Evolutionary conservation across 306 rosid genomes (phyloP).

Genomic region (Pyrus pyrifolia): DNA sequence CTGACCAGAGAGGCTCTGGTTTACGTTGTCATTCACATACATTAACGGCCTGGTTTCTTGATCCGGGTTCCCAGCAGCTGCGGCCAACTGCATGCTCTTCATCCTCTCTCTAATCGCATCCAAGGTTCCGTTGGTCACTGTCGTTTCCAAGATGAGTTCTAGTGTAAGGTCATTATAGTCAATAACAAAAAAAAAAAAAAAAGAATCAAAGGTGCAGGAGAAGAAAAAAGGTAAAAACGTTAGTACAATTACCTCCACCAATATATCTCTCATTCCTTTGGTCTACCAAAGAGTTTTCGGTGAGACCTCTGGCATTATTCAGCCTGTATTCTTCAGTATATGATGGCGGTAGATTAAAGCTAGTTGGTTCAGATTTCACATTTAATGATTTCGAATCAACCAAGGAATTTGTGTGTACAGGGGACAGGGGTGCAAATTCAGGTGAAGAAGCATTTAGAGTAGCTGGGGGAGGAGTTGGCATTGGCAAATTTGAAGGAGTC

Average conservation of each 20-base stretch:
- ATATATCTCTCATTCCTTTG: conserved; percentile 80
- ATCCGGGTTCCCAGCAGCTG: conserved; percentile 62
- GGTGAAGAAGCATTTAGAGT: conserved; percentile 71
- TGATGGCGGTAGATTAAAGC: conserved; percentile 73
- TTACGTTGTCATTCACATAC: conserved; percentile 48
- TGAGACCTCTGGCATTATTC: conserved; percentile 46
- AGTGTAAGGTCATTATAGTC: conserved; percentile 3
- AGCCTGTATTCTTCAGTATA: conserved; percentile 68
- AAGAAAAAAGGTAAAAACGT: background rate
- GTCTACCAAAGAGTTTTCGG: conserved; percentile 55
- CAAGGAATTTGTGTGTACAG: conserved; percentile 73
- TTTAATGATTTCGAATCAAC: conserved; percentile 56
- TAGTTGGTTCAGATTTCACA: conserved; percentile 69
- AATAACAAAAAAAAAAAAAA: background rate
- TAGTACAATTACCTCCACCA: conserved; percentile 68
- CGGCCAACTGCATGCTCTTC: conserved; percentile 94
- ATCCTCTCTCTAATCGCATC: conserved; percentile 94
- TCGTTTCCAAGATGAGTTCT: conserved; percentile 12
- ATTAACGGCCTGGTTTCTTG: conserved; percentile 54
- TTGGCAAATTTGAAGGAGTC: conserved; percentile 87
- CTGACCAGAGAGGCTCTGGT: conserved; percentile 50
- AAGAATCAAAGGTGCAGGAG: no score
- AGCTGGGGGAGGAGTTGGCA: conserved; percentile 96
- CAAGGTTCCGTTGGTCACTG: conserved; percentile 89
- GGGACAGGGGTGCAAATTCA: conserved; percentile 81